Percentiles rank a stretch among this genome's conserved stretches.
Evolutionary conservation across 257 asterid genomes (phyloP).

Genomic region (Salvia hispanica): DNA sequence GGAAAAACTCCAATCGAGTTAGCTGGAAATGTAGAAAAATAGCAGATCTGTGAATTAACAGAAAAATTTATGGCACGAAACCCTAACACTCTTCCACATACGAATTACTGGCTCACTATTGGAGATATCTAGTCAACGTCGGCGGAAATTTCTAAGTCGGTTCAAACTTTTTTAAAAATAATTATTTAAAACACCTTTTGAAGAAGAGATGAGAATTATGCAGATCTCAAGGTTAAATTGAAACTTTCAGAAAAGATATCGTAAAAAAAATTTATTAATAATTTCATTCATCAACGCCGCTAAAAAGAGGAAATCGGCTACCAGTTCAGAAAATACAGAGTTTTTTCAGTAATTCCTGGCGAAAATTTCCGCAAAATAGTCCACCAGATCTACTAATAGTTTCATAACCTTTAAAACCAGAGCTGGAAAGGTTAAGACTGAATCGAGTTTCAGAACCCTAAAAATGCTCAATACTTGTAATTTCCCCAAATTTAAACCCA

Average conservation of each 20-base stretch:
- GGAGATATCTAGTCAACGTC: slow-evolving; percentile 41
- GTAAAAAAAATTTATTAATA: background rate
- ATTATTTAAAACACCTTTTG: no score
- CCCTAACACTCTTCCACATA: background rate
- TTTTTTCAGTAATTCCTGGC: background rate
- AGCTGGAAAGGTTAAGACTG: background rate
- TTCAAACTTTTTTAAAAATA: slow-evolving; percentile 2
- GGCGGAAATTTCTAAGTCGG: slow-evolving; percentile 30
- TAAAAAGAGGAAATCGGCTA: background rate
- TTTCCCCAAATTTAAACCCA: background rate
- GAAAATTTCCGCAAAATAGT: background rate
- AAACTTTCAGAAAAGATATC: background rate
- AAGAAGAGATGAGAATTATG: background rate
- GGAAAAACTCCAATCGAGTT: background rate
- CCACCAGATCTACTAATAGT: background rate
- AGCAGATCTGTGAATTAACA: slow-evolving; percentile 23
- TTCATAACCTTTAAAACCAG: background rate
- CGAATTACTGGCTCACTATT: background rate
- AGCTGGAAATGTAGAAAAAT: background rate
- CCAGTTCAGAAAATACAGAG: background rate
- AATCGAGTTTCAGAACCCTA: background rate
- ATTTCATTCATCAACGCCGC: background rate
- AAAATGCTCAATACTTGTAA: background rate
- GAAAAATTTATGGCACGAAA: background rate
- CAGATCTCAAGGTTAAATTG: slow-evolving; percentile 7